A percentile compares a stretch with the other conserved stretches of the same genome.
These are phyloP conservation scores for Chaetomium strumarium DNA, from an alignment of 2,329 filamentous ascomycete genomes.

Conservation along the genomic window DNA sequence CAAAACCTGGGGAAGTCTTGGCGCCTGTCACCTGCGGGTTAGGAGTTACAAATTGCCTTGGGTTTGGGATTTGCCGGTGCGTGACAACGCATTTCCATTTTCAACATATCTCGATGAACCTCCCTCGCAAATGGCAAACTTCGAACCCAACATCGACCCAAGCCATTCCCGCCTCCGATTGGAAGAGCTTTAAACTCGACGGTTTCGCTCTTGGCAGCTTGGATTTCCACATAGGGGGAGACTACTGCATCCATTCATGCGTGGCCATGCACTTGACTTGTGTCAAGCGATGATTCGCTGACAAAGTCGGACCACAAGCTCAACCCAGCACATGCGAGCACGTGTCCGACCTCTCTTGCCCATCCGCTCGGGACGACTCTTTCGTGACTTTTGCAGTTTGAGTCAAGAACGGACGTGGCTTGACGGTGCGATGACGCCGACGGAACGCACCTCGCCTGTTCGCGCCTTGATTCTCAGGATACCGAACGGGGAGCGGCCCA, in stretches of 20 bases:
- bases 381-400: not conserved
- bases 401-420: not conserved
- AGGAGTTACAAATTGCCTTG: no score
- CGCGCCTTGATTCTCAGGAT: not conserved
- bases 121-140: not conserved
- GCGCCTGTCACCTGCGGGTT: no score
- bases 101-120: no score
- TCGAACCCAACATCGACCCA: constrained; percentile 2
- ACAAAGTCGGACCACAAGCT: constrained; percentile 15
- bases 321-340: constrained; percentile 12
- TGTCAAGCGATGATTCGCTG: constrained; percentile 27
- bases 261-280: constrained; percentile 23
- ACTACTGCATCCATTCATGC: constrained; percentile 17
- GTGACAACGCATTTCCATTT: no score
- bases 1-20: no score
- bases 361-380: constrained; percentile 12
- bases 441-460: not conserved
- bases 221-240: constrained; percentile 14
- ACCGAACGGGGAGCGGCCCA: not conserved
- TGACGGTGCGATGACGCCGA: not conserved
- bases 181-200: constrained; percentile 2
- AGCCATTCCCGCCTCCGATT: constrained; percentile 8
- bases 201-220: constrained; percentile 18
- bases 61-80: not conserved
- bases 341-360: constrained; percentile 11